phyloP scores from a whole-genome alignment of 345 rosid species.

The Aquilaria yunnanensis region DNA sequence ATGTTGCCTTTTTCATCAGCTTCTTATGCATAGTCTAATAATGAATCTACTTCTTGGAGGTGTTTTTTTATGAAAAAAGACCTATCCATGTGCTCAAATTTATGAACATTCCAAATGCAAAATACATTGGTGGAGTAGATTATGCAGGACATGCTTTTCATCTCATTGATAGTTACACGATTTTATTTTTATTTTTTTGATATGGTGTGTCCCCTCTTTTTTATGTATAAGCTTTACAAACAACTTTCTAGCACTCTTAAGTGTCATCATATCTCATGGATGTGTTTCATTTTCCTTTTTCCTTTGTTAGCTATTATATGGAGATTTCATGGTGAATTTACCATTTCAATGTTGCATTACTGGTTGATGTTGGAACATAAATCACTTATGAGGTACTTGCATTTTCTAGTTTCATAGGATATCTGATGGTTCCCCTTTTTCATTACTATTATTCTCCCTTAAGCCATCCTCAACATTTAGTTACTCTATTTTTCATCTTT shows the following conservation, averaged over 20 bases:
- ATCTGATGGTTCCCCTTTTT: too few species aligned
- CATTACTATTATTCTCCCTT: too few species aligned
- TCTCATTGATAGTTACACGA: constrained; percentile 5
- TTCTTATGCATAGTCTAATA: constrained; percentile 37
- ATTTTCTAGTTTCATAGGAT: too few species aligned
- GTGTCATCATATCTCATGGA: constrained; percentile 51
- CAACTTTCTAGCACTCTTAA: constrained; percentile 39
- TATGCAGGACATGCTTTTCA: constrained; percentile 1
- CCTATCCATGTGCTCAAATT: constrained; percentile 51
- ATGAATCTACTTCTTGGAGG: constrained; percentile 50
- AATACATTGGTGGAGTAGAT: constrained; percentile 8
- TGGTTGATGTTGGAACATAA: too few species aligned
- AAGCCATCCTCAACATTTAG: too few species aligned
- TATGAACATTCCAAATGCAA: constrained; percentile 85
- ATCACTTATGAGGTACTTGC: too few species aligned
- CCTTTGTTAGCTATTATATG: too few species aligned
- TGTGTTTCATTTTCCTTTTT: constrained; percentile 15
- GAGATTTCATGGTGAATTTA: too few species aligned
- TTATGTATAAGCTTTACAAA: constrained; percentile 72
- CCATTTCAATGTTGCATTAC: too few species aligned
- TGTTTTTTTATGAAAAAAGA: constrained; percentile 34
- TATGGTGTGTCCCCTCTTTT: constrained; percentile 66
- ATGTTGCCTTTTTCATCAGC: constrained; percentile 27
- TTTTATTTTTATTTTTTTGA: constrained; percentile 5
- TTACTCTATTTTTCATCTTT: too few species aligned